Evolutionary conservation across 2,329 filamentous ascomycete species (phyloP).

Genomic region (Penicillium olsonii): DNA sequence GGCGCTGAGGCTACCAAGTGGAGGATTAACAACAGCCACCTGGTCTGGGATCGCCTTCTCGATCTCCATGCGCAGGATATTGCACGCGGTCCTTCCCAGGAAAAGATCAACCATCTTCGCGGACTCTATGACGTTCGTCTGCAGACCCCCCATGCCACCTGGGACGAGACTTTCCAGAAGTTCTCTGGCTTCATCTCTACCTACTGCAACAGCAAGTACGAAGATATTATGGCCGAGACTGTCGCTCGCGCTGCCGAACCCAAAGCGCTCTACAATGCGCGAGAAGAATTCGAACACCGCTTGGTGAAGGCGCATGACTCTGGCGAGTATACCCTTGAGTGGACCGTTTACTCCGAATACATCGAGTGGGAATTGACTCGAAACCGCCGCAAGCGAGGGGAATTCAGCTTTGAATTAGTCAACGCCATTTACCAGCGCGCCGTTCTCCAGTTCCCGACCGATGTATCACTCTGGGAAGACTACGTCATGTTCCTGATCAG

Average conservation of each 20-base stretch:
- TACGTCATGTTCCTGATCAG: conserved; percentile 72
- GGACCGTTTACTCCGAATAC: conserved; percentile 64
- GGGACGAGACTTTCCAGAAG: conserved; percentile 59
- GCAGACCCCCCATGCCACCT: conserved; percentile 59
- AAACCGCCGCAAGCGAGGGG: conserved; percentile 55
- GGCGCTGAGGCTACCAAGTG: conserved; percentile 60
- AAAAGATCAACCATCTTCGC: conserved; percentile 52
- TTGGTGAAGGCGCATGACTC: conserved; percentile 54
- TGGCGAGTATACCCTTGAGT: conserved; percentile 56
- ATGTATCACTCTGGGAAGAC: conserved; percentile 79
- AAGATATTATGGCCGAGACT: conserved; percentile 60
- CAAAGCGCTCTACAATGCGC: conserved; percentile 55
- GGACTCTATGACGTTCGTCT: conserved; percentile 57
- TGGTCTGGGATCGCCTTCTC: conserved; percentile 63
- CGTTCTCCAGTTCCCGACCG: conserved; percentile 69
- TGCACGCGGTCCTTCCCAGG: conserved; percentile 47
- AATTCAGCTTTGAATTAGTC: conserved; percentile 56
- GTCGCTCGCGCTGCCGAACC: conserved; percentile 53
- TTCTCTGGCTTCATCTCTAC: conserved; percentile 63
- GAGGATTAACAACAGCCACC: conserved; percentile 62
- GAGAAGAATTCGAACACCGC: conserved; percentile 57
- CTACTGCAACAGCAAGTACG: conserved; percentile 56
- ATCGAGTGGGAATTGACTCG: conserved; percentile 79
- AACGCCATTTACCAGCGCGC: conserved; percentile 75
- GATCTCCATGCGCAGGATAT: conserved; percentile 58